phyloP scores from a whole-genome alignment of 2,329 filamentous ascomycete genomes.

The Trichothecium sympodiale region DNA sequence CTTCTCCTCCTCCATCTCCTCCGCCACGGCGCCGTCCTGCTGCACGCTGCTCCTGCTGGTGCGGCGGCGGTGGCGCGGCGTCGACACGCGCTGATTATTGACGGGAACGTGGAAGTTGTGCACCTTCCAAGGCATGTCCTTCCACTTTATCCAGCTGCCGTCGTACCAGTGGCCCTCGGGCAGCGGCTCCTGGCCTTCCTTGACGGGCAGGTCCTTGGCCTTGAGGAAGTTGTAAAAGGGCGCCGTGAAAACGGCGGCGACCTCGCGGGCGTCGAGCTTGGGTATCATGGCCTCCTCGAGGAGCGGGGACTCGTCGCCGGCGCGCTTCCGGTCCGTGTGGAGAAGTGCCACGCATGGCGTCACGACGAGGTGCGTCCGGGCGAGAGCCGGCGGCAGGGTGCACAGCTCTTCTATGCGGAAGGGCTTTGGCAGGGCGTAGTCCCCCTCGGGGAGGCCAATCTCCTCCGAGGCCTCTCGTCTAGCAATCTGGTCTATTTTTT shows the following conservation, averaged over 20 bases:
- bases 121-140: constrained; percentile 68
- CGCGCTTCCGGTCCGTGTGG: constrained; percentile 42
- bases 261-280: constrained; percentile 75
- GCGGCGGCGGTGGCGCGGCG: no score
- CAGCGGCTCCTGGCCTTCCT: constrained; percentile 19
- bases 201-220: constrained; percentile 40
- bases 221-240: constrained; percentile 76
- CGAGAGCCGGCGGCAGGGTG: constrained; percentile 65
- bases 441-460: constrained; percentile 72
- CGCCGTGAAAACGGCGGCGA: constrained; percentile 87
- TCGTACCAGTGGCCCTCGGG: constrained; percentile 67
- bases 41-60: constrained; percentile 30
- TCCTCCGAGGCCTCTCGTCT: constrained; percentile 87
- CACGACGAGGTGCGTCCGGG: constrained; percentile 62
- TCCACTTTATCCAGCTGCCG: constrained; percentile 71
- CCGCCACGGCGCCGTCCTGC: constrained; percentile 26
- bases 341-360: constrained; percentile 71
- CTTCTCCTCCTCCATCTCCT: constrained; percentile 32
- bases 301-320: constrained; percentile 20
- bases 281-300: constrained; percentile 63
- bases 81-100: constrained; percentile 55
- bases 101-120: constrained; percentile 90
- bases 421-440: constrained; percentile 57
- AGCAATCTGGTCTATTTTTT: constrained; percentile 59
- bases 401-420: constrained; percentile 85